Evolutionary conservation across 805 yeast genomes (phyloP).

Genomic region (Lipomyces orientalis): DNA sequence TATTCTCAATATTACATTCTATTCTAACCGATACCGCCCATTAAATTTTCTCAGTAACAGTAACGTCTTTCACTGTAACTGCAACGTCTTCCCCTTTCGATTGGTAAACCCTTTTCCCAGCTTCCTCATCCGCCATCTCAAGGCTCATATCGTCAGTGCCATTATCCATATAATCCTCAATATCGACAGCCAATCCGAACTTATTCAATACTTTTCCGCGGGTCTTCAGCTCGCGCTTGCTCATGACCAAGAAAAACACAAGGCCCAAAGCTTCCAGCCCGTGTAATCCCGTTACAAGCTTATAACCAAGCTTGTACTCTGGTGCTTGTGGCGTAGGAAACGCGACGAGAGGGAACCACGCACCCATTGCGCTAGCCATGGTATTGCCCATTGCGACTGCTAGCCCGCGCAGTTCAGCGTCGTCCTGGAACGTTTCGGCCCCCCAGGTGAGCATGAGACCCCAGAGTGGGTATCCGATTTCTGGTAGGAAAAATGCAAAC

Average conservation of each 20-base stretch:
- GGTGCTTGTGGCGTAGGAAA: slow-evolving; percentile 47
- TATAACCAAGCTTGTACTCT: slow-evolving; percentile 40
- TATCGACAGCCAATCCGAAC: slow-evolving; percentile 16
- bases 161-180: slow-evolving; percentile 14
- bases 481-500: slow-evolving; percentile 14
- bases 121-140: background rate
- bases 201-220: slow-evolving; percentile 1
- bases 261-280: background rate
- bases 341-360: slow-evolving; percentile 51
- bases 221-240: slow-evolving; percentile 9
- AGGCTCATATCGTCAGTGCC: background rate
- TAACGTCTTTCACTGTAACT: background rate
- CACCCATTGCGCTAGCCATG: slow-evolving; percentile 44
- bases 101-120: background rate
- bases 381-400: slow-evolving; percentile 45
- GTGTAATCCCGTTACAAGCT: slow-evolving; percentile 25
- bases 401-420: slow-evolving; percentile 40
- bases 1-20: background rate
- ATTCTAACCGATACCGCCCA: background rate
- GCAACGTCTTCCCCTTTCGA: background rate
- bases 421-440: slow-evolving; percentile 40
- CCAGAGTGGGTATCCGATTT: slow-evolving; percentile 15
- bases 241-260: slow-evolving; percentile 20
- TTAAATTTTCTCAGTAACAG: background rate
- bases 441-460: slow-evolving; percentile 40